Base-by-base conservation (phyloP, 2,329 filamentous ascomycete genomes). In the Beauveria sp. region DNA sequence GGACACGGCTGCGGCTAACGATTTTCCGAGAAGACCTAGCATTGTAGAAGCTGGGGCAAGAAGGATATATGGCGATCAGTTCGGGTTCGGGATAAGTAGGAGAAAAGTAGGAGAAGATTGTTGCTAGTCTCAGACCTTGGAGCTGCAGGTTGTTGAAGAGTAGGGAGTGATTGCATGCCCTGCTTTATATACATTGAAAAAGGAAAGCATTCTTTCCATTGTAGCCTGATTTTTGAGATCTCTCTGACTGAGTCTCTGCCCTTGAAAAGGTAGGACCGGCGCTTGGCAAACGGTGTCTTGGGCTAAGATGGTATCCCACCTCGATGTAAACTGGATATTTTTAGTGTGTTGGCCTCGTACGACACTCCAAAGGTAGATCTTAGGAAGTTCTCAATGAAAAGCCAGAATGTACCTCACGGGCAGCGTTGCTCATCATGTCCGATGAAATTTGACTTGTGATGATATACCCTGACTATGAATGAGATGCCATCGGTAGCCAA, bases 1-100 rank as follows among this genome's bases (percentile, higher is more conserved):
- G 34, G 67, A 62, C 58, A 68, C 67, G 45, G 72, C 49, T 34
- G 70, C 20, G 30, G 67, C 69, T 63, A 72, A 52, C 3, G 65
- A 67, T 56, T 66, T 66, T 59, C 63, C 55, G 43, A 73, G 52
- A 20, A 70, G 59, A 57, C 64, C 62, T 47, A 66, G 49, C 71
- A 73, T 73, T n/a, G 9, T 67, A 60, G 30, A 34, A 34, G 50
- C 30, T 1, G 38, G 49, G 10, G 22, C 45, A 43, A 30, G 40
- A 22, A 20, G 34, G 18, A 28, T 30, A 20, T 5, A 30, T 6
- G 49, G 40, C 51, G 47, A 20, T 8, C 12, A 20, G 24, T 38
- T 9, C 16, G 12, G n/a, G n/a, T 30, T 24, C 18, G 9, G 40
- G 20, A 26, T 28, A 3, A 18, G 30, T 34, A 34, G 9, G 30